These are phyloP conservation scores for Physaria fendleri DNA, from an alignment of 345 rosid genomes.

Conservation along the genomic window DNA sequence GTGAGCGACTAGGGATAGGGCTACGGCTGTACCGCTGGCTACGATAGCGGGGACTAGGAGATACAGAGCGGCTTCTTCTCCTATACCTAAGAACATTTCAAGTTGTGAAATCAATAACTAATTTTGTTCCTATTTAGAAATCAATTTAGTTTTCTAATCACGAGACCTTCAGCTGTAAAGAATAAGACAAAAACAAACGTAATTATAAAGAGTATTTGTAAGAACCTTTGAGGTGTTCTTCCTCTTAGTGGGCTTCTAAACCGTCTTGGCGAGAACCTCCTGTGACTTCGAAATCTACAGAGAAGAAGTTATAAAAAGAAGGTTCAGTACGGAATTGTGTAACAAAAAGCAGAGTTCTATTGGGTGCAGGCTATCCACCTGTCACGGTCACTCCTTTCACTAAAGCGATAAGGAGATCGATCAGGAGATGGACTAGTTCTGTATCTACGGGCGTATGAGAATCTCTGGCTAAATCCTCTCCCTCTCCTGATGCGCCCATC, in stretches of 20 bases:
- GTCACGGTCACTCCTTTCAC: conserved; percentile 59
- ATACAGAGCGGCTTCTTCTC: conserved; percentile 66
- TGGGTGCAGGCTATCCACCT: conserved; percentile 38
- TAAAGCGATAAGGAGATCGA: conserved; percentile 73
- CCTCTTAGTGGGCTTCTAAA: conserved; percentile 73
- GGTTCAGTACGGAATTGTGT: not conserved
- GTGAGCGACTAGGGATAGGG: conserved; percentile 55
- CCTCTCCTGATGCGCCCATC: conserved; percentile 87
- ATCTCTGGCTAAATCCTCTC: conserved; percentile 84
- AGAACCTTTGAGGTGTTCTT: conserved; percentile 84
- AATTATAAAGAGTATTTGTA: not conserved
- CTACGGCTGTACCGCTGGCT: conserved; percentile 51
- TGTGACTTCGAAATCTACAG: conserved; percentile 54
- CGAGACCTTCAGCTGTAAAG: not conserved
- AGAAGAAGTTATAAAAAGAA: not conserved
- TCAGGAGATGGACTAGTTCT: conserved; percentile 83
- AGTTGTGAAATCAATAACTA: not conserved
- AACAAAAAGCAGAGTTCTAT: not conserved
- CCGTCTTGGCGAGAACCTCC: conserved; percentile 91
- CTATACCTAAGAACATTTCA: conserved; percentile 53
- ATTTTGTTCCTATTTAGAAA: not conserved
- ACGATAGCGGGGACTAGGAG: conserved; percentile 56
- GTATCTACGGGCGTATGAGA: conserved; percentile 81
- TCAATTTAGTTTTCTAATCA: not conserved
- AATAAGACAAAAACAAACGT: not conserved